These are phyloP conservation scores for Chlamydomonas incerta DNA, from an alignment of 139 green algal species.

Conservation along the genomic window DNA sequence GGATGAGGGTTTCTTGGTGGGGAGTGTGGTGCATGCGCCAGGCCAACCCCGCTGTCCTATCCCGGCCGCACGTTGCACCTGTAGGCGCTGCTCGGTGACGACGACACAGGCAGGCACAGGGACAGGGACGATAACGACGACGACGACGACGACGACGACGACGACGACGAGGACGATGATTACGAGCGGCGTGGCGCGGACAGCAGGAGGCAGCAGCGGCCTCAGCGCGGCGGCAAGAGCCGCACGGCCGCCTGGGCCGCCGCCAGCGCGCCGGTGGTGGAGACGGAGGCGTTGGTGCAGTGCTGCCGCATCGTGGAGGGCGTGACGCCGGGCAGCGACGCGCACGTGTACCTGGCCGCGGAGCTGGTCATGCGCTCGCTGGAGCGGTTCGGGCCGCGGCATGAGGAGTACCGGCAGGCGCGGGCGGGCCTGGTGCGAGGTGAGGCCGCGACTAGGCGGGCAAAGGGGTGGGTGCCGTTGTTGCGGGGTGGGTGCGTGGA, in stretches of 20 bases:
- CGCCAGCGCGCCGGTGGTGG: background rate
- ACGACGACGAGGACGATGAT: background rate
- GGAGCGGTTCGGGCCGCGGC: constrained; percentile 31
- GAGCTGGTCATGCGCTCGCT: constrained; percentile 42
- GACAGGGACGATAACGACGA: too few relatives aligned
- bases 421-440: constrained; percentile 8
- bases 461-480: too few relatives aligned
- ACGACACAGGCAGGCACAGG: too few relatives aligned
- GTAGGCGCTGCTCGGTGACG: too few relatives aligned
- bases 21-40: too few relatives aligned
- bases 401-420: constrained; percentile 44
- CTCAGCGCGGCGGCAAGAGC: background rate
- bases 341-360: constrained; percentile 21
- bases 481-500: too few relatives aligned
- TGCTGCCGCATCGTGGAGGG: constrained; percentile 43
- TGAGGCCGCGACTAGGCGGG: too few relatives aligned
- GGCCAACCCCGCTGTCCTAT: too few relatives aligned
- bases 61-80: too few relatives aligned
- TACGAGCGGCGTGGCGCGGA: too few relatives aligned
- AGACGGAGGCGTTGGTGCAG: constrained; percentile 44
- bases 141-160: background rate
- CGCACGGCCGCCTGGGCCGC: background rate
- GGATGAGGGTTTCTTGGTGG: too few relatives aligned
- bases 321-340: constrained; percentile 32
- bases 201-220: background rate